These are phyloP conservation scores for Podaxis sp. DNA, from an alignment of 768 basidiomycete species.

Conservation along the genomic window DNA sequence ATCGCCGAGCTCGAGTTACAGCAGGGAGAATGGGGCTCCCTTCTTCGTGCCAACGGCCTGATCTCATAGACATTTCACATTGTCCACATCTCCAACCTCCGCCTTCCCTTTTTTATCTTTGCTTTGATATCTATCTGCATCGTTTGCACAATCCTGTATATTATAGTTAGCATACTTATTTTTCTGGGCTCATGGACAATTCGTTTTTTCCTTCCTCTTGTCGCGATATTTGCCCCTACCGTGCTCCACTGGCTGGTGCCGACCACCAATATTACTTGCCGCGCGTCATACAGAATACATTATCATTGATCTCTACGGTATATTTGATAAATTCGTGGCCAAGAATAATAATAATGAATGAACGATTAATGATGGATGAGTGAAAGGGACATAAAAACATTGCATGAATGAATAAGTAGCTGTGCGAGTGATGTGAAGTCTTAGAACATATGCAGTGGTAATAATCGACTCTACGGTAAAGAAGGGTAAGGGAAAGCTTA, in stretches of 20 bases:
- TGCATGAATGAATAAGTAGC: background rate
- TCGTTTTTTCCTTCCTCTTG: background rate
- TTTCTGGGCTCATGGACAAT: slow-evolving; percentile 5
- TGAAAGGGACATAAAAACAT: background rate
- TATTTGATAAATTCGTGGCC: background rate
- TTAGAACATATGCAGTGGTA: background rate
- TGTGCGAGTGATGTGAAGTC: background rate
- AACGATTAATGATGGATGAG: background rate
- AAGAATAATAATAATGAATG: slow-evolving; percentile 3
- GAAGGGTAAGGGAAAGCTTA: background rate
- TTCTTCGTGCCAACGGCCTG: slow-evolving; percentile 53
- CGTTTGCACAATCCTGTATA: slow-evolving; percentile 8
- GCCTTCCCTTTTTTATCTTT: background rate
- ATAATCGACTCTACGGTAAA: background rate
- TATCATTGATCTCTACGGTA: background rate
- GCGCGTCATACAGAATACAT: background rate
- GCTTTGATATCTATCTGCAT: slow-evolving; percentile 1
- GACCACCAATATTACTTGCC: background rate
- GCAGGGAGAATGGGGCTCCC: slow-evolving; percentile 77
- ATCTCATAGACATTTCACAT: slow-evolving; percentile 25
- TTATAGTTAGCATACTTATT: slow-evolving; percentile 2
- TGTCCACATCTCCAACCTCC: background rate
- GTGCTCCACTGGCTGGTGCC: slow-evolving; percentile 1
- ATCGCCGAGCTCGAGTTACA: slow-evolving; percentile 72
- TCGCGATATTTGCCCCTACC: background rate